Evolutionary conservation across 805 yeast genomes (phyloP), one percentile per base, ranked within the genome.

Genomic region (Yarrowia sp.): DNA sequence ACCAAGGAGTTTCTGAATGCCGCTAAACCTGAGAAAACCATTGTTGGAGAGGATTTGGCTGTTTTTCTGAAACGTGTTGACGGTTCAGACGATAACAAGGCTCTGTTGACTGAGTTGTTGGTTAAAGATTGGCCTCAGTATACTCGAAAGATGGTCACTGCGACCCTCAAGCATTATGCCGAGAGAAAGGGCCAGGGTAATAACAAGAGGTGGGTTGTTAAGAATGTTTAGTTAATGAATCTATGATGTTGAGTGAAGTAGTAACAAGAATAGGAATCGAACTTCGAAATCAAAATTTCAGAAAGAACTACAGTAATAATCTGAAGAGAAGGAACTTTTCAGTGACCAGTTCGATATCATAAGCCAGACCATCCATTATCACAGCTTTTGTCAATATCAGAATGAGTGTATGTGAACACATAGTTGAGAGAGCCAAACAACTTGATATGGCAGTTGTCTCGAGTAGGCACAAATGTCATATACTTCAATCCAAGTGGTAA

Each of bases 1-100:
- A 35, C 38, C 11, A 47, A 47, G 13, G 39, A 48, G 55, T 17
- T 35, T 35, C 28, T 48, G n/a, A 41, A 39, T 6, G 55, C 55
- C 18, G 41, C 55, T 8, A 48, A 48, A 14, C 55, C 55, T 8
- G 41, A 48, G 44, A 51, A 51, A 8, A 45, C 41, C 47, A 55
- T 55, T 28, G 36, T 4, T 6, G 61, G 61, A 15, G 41, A 36
- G 13, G 61, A 55, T 17, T 38, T 55, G 31, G 6, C 28, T 1
- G 47, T 36, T 8, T 10, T 55, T 2, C 35, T 55, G 8, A 41
- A 55, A 11, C 10, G 61, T 15, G 38, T 55, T 3, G 10, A 55
- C 11, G 61, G 61, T 3, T 55, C 61, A 4, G 61, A 55, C 38
- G 61, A 55, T 8, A 55, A 55, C 47, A 55, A 55, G 47, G 10